Evolutionary conservation across 2,329 filamentous ascomycete genomes (phyloP).

Genomic region (Microdochium paspali): DNA sequence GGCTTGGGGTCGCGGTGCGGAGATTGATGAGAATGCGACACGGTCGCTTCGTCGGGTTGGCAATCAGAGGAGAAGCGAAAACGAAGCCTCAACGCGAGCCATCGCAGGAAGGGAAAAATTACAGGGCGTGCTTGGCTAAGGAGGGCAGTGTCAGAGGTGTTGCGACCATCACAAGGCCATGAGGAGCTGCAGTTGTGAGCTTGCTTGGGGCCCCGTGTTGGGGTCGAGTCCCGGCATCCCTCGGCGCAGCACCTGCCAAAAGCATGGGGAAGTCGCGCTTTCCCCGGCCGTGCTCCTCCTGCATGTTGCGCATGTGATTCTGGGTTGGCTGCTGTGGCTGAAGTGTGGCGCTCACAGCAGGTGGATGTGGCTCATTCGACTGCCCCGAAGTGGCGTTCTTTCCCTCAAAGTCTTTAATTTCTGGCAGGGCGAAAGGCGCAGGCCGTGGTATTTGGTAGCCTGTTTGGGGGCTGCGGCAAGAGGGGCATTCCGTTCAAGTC

Average conservation of each 20-base stretch:
- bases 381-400: no score
- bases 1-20: not conserved
- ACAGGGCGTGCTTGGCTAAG: not conserved
- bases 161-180: not conserved
- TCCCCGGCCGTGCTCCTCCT: not conserved
- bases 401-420: no score
- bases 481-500: no score
- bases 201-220: not conserved
- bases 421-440: no score
- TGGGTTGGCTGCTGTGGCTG: not conserved
- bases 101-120: not conserved
- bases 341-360: not conserved
- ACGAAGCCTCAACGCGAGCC: not conserved
- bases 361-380: not conserved
- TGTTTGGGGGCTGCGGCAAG: no score
- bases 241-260: not conserved
- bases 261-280: conserved; percentile 1
- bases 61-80: not conserved
- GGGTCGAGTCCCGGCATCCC: not conserved
- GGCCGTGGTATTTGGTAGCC: no score
- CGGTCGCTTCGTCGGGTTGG: not conserved
- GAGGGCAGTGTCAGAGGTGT: not conserved
- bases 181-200: not conserved
- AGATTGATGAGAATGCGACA: not conserved
- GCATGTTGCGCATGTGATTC: not conserved